A percentile compares a stretch with the other conserved stretches of the same genome.
phyloP scores from a whole-genome alignment of 805 yeast genomes.

The Kodamaea neixiangensis region DNA sequence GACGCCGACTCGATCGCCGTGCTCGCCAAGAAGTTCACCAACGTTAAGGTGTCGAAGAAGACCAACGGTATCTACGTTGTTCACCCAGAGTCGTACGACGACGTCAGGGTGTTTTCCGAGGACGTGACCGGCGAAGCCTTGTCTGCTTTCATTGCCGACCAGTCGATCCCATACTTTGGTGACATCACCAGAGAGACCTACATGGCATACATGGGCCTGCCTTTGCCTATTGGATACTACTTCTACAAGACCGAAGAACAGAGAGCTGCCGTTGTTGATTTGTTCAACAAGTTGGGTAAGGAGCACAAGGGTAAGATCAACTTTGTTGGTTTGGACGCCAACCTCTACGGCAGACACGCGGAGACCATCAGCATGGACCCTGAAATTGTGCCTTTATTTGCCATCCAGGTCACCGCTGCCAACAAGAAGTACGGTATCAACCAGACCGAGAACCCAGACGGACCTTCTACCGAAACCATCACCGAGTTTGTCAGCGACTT shows the following conservation, averaged over 20 bases:
- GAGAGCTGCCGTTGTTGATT: constrained; percentile 53
- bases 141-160: constrained; percentile 52
- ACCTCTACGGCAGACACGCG: constrained; percentile 81
- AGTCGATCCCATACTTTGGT: constrained; percentile 81
- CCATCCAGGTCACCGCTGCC: constrained; percentile 67
- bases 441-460: constrained; percentile 56
- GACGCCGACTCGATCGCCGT: constrained; percentile 44
- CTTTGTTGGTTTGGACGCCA: constrained; percentile 87
- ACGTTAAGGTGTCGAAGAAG: constrained; percentile 17
- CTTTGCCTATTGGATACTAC: constrained; percentile 82
- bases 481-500: constrained; percentile 63
- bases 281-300: constrained; percentile 67
- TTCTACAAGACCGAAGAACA: constrained; percentile 75
- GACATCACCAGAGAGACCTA: constrained; percentile 83
- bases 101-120: constrained; percentile 49
- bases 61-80: constrained; percentile 44
- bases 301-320: constrained; percentile 75
- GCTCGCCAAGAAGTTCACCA: constrained; percentile 30
- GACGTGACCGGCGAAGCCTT: constrained; percentile 39
- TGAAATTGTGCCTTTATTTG: constrained; percentile 82
- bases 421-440: constrained; percentile 79
- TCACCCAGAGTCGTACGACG: constrained; percentile 45
- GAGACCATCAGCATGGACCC: constrained; percentile 80
- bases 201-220: constrained; percentile 67
- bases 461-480: constrained; percentile 49